Conservation (phyloP, 805 yeast species). For the Candida manassasensis region DNA sequence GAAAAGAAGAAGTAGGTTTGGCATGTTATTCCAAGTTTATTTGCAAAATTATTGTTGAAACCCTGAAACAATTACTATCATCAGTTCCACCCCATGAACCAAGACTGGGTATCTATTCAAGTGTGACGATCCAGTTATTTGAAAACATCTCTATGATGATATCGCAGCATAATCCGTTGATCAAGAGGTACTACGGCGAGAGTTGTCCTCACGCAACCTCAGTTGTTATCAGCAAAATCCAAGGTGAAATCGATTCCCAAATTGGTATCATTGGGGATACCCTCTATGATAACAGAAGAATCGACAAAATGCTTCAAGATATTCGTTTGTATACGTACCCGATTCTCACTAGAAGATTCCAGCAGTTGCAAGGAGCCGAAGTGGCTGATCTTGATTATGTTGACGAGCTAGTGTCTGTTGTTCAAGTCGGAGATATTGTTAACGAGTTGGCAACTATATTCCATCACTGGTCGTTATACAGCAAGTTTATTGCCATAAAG, state of each 20-base stretch:
- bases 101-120: conserved; percentile 52
- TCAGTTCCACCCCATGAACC: conserved; percentile 13
- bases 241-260: conserved; percentile 88
- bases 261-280: conserved; percentile 85
- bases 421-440: conserved; percentile 60
- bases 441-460: conserved; percentile 72
- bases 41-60: conserved; percentile 76
- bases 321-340: conserved; percentile 45
- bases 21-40: conserved; percentile 81
- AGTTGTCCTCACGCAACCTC: conserved; percentile 56
- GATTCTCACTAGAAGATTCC: conserved; percentile 14
- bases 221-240: conserved; percentile 67
- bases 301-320: conserved; percentile 53
- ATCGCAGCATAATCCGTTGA: conserved; percentile 79
- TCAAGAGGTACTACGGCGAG: conserved; percentile 55
- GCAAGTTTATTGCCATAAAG: conserved; percentile 63
- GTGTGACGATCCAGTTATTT: conserved; percentile 61
- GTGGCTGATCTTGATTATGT: conserved; percentile 20
- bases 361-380: conserved; percentile 10
- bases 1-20: conserved; percentile 66
- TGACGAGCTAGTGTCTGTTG: conserved; percentile 45
- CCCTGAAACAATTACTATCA: conserved; percentile 63
- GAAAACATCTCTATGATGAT: conserved; percentile 83
- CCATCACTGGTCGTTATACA: conserved; percentile 81
- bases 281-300: conserved; percentile 65